Conservation (phyloP, 2,329 filamentous ascomycete species). For the Phialophora expanda region DNA sequence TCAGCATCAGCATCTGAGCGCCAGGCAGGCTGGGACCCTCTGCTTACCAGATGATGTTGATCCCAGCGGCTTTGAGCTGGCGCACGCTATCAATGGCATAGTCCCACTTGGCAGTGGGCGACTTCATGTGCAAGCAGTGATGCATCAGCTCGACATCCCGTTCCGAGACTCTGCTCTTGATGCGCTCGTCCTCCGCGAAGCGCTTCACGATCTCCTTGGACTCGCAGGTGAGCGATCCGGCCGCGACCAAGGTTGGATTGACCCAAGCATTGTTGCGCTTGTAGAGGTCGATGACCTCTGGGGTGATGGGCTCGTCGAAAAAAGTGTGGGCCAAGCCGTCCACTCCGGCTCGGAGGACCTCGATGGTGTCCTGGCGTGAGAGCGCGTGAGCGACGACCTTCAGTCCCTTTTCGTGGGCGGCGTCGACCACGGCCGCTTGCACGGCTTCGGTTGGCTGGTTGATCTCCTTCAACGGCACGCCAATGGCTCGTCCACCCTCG, state of each 20-base stretch:
- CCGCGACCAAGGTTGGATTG: too few species aligned
- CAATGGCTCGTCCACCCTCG: too few species aligned
- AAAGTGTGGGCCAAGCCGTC: constrained; percentile 45
- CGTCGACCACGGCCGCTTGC: constrained; percentile 52
- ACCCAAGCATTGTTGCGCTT: too few species aligned
- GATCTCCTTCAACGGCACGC: too few species aligned
- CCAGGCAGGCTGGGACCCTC: too few species aligned
- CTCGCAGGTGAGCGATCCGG: too few species aligned
- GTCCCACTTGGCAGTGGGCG: constrained; percentile 16
- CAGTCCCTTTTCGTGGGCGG: constrained; percentile 42
- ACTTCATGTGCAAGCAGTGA: constrained; percentile 5
- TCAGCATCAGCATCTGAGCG: too few species aligned
- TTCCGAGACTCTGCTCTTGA: constrained; percentile 9
- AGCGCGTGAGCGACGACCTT: constrained; percentile 42
- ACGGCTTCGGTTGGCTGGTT: constrained; percentile 52
- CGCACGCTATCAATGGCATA: constrained; percentile 29
- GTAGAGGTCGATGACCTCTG: constrained; percentile 16
- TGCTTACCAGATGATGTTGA: too few species aligned
- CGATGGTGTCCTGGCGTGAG: constrained; percentile 40
- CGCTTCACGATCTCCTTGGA: too few species aligned
- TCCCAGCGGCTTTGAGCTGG: constrained; percentile 16
- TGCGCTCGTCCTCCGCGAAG: constrained; percentile 18
- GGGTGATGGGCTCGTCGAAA: constrained; percentile 39
- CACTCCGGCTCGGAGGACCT: constrained; percentile 41
- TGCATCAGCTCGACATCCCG: constrained; percentile 5